Percentiles rank a stretch among this genome's conserved stretches.
Conservation (phyloP, 805 yeast species). For the Candida dajiaensis region DNA sequence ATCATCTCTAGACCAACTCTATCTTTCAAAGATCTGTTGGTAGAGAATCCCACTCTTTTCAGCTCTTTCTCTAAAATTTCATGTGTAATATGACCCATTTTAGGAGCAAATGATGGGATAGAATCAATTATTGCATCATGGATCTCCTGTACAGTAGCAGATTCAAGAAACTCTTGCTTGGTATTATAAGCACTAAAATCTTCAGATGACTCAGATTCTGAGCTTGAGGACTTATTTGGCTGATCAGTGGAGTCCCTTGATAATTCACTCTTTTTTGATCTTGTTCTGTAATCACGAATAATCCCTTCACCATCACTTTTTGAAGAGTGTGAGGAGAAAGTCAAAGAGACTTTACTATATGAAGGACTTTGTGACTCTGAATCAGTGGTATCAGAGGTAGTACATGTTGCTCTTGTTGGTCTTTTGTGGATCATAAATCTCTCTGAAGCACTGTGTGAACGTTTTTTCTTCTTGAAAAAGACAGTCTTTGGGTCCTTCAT, state of each 20-base stretch:
- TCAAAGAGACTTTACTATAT: not conserved
- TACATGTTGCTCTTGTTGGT: not conserved
- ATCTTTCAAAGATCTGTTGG: slow-evolving; percentile 10
- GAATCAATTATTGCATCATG: slow-evolving; percentile 11
- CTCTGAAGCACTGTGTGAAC: not conserved
- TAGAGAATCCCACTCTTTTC: slow-evolving; percentile 9
- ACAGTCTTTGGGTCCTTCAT: not conserved
- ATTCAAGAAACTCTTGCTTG: slow-evolving; percentile 7
- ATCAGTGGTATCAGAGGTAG: not conserved
- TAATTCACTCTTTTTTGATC: slow-evolving; percentile 1
- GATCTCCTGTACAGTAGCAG: slow-evolving; percentile 15
- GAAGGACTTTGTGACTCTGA: not conserved
- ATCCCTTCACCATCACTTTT: not conserved
- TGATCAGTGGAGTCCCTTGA: not conserved
- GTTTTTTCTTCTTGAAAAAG: not conserved
- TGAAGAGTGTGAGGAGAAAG: not conserved
- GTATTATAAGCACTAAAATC: not conserved
- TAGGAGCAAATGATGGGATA: slow-evolving; percentile 19
- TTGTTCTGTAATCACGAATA: slow-evolving; percentile 2
- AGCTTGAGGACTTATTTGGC: not conserved
- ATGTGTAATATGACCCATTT: slow-evolving; percentile 5
- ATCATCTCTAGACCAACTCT: slow-evolving; percentile 3
- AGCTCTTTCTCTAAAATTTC: slow-evolving; percentile 8
- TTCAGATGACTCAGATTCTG: not conserved
- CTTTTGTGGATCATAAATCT: not conserved